phyloP scores from a whole-genome alignment of 306 rosid genomes.

The Rubus parviflorus region DNA sequence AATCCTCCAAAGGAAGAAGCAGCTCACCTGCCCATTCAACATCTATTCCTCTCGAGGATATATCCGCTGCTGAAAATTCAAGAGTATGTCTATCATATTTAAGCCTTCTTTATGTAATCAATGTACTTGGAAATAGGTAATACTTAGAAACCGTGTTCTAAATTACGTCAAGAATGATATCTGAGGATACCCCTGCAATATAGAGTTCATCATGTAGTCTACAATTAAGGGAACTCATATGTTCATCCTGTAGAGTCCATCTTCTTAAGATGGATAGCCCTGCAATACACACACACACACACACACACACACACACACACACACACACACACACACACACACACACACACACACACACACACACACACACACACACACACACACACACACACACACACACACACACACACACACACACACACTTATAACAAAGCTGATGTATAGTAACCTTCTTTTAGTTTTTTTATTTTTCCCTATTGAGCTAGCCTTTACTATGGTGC shows the following conservation, averaged over 20 bases:
- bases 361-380: too few species aligned
- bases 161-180: not conserved
- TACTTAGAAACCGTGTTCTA: not conserved
- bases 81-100: slow-evolving; percentile 42
- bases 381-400: too few species aligned
- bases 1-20: slow-evolving; percentile 39
- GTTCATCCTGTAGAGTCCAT: not conserved
- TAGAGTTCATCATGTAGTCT: not conserved
- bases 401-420: too few species aligned
- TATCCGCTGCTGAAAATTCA: slow-evolving; percentile 30
- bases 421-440: not conserved
- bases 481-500: not conserved
- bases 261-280: not conserved
- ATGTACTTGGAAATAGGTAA: not conserved
- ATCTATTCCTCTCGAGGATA: slow-evolving; percentile 34
- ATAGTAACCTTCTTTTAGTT: not conserved
- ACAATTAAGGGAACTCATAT: not conserved
- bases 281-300: not conserved
- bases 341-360: too few species aligned
- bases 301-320: not conserved
- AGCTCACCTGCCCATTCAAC: slow-evolving; percentile 26
- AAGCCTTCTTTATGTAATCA: not conserved
- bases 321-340: too few species aligned
- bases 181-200: not conserved
- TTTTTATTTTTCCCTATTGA: not conserved